These are phyloP conservation scores for Geotrichum citri-aurantii DNA, from an alignment of 1,139 yeast genomes.

Conservation along the genomic window DNA sequence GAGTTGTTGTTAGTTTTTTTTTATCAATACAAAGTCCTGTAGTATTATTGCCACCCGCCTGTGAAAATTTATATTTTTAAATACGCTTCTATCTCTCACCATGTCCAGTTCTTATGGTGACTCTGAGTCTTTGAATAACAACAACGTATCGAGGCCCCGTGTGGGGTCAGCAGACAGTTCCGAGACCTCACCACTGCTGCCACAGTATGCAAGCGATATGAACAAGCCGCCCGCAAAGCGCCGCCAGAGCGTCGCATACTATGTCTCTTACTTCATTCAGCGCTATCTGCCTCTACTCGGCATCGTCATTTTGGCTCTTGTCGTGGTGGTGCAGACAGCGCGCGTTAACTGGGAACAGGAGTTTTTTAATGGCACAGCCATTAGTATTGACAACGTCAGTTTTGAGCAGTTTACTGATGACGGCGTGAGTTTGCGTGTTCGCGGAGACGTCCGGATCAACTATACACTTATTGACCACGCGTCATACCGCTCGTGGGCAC, in stretches of 20 bases:
- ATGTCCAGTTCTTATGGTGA: not conserved
- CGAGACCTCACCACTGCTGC: not conserved
- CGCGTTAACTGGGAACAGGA: conserved; percentile 12
- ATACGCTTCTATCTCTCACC: not conserved
- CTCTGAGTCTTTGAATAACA: not conserved
- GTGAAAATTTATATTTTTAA: not conserved
- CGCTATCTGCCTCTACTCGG: not conserved
- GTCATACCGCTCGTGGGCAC: conserved; percentile 8
- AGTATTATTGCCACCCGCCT: not conserved
- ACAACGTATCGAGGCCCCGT: not conserved
- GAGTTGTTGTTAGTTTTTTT: not conserved
- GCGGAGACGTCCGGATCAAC: conserved; percentile 10
- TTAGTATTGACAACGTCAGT: conserved; percentile 10
- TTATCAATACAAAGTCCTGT: not conserved
- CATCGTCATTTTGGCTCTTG: not conserved
- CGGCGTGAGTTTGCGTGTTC: conserved; percentile 13
- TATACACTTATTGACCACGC: conserved; percentile 10
- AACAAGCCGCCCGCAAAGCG: not conserved
- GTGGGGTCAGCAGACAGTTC: not conserved
- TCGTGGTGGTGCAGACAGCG: not conserved
- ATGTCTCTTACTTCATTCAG: not conserved
- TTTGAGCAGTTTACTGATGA: conserved; percentile 11
- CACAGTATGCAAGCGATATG: not conserved
- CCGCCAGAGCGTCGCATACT: not conserved
- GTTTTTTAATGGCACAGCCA: conserved; percentile 13